These are phyloP conservation scores for Bryoglossum gracile DNA, from an alignment of 495 filamentous ascomycete species.

Conservation along the genomic window DNA sequence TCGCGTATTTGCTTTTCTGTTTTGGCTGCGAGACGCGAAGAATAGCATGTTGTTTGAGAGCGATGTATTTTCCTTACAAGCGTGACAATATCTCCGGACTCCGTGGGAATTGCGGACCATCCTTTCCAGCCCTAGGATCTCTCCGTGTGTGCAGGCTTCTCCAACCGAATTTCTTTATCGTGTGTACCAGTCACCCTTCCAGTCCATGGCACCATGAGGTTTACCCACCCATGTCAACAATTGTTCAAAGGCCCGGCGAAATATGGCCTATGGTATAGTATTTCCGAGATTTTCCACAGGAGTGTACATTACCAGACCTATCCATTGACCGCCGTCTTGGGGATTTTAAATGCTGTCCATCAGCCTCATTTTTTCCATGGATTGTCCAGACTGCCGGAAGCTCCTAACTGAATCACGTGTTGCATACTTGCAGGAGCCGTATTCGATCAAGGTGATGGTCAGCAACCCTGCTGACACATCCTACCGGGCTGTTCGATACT, in stretches of 20 bases:
- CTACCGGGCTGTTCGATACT: neutral
- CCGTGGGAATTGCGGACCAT: neutral
- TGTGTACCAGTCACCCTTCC: slow-evolving; percentile 7
- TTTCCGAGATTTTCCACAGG: neutral
- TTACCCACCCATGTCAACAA: slow-evolving; percentile 1
- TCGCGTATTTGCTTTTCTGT: slow-evolving; percentile 9
- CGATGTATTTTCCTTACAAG: slow-evolving; percentile 16
- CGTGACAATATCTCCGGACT: slow-evolving; percentile 6
- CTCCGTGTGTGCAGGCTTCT: slow-evolving; percentile 4
- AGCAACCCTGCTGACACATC: slow-evolving; percentile 12
- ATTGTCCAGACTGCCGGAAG: neutral
- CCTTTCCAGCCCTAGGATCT: neutral
- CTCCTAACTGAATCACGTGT: slow-evolving; percentile 8
- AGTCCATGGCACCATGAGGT: slow-evolving; percentile 6
- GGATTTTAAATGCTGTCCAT: too few relatives aligned
- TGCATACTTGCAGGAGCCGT: neutral
- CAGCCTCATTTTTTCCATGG: too few relatives aligned
- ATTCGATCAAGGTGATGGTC: slow-evolving; percentile 10
- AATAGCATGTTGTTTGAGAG: slow-evolving; percentile 19
- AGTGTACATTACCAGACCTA: too few relatives aligned
- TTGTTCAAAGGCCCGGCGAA: neutral
- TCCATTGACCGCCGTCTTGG: too few relatives aligned
- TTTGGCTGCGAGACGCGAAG: neutral
- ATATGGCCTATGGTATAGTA: slow-evolving; percentile 11
- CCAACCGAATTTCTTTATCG: slow-evolving; percentile 10